Evolutionary conservation across 140 eudicot genomes (phyloP), one percentile per base, ranked within the genome.

Genomic region (Bidens hawaiensis): DNA sequence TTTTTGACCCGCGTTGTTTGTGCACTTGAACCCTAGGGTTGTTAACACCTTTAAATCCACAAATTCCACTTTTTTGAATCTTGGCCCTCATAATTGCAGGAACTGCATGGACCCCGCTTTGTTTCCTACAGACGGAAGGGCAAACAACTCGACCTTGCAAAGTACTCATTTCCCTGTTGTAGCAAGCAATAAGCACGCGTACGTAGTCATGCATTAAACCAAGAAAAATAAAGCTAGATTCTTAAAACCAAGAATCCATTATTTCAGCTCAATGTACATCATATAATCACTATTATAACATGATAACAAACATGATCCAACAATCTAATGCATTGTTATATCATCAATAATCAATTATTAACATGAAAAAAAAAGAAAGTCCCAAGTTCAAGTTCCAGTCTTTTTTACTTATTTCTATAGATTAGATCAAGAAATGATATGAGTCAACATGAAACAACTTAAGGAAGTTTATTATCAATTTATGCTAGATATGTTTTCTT

Each of bases 61-160:
- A 65, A 3, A 83, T 50, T 54, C 85, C 81, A 80, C 82, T 88
- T 75, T 55, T 75, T 11, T 75, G 48, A 51, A 77, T 56, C 41
- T 79, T 77, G 46, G 81, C 62, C 75, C 72, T 88, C 79, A 58
- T 53, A 11, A 68, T 62, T 17, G 57, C 23, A 14, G 82, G 82
- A 52, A 81, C 66, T 3, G 62, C 62, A 27, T 70, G 51, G 27
- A 64, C 69, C 28, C 79, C 83, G 13, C 76, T 73, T 71, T 85
- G 78, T 64, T 85, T 88, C 18, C 82, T 75, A 15, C 73, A 66
- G 15, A 82, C 76, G 13, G 84, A 71, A 27, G 94, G 94, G 77
- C 79, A 79, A 60, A 79, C 72, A n/a, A 85, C 87, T 21, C 76
- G 85, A 70, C 96, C 88, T 78, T 79, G 96, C 18, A 88, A 66